Evolutionary conservation across 2,329 filamentous ascomycete species (phyloP).

Genomic region (Penicillium italicum): DNA sequence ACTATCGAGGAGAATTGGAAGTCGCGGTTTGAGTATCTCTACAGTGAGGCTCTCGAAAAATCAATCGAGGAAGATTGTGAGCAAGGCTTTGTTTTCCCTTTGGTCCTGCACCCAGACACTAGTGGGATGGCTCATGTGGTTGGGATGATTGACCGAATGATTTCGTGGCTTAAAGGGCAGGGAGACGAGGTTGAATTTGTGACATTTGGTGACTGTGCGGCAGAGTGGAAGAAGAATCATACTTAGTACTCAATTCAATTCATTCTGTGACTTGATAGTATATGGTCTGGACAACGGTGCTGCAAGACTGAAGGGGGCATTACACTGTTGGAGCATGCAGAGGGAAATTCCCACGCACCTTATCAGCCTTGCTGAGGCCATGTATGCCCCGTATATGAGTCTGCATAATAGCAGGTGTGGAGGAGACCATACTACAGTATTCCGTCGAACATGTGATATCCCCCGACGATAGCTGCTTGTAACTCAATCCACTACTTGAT

Average conservation of each 20-base stretch:
- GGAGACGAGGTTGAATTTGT: conserved; percentile 29
- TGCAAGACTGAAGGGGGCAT: too few species aligned
- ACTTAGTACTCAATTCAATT: neutral
- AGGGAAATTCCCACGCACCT: too few species aligned
- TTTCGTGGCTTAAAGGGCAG: conserved; percentile 49
- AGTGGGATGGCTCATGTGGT: conserved; percentile 60
- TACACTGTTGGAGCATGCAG: too few species aligned
- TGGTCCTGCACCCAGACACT: conserved; percentile 57
- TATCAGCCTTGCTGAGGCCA: too few species aligned
- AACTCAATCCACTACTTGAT: too few species aligned
- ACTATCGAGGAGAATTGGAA: conserved; percentile 60
- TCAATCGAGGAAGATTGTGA: conserved; percentile 38
- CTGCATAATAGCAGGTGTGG: too few species aligned
- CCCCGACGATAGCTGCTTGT: too few species aligned
- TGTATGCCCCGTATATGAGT: too few species aligned
- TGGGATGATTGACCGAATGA: conserved; percentile 54
- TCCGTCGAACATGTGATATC: too few species aligned
- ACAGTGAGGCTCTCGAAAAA: conserved; percentile 21
- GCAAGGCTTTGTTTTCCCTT: conserved; percentile 43
- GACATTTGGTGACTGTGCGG: conserved; percentile 31
- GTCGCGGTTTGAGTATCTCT: conserved; percentile 57
- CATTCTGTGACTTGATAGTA: too few species aligned
- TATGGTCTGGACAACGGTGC: too few species aligned
- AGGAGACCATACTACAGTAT: too few species aligned
- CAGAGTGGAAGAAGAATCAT: conserved; percentile 26